These are phyloP conservation scores for Leucosporidium creatinivorum DNA, from an alignment of 768 basidiomycete genomes.

Conservation along the genomic window DNA sequence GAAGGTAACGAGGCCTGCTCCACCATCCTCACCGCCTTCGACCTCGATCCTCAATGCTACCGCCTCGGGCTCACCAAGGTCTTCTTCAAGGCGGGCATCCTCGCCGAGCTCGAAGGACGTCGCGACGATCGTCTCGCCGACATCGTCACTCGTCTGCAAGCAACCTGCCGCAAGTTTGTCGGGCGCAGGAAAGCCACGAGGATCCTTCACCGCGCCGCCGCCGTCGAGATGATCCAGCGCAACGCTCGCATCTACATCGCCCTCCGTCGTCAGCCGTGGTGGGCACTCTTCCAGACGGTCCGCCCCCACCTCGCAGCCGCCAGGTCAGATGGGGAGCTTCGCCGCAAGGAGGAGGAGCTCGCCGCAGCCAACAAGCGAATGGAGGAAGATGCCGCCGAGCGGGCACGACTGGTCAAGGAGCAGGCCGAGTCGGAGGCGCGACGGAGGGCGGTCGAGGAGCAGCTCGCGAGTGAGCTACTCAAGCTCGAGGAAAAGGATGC, in stretches of 20 bases:
- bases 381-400: constrained; percentile 75
- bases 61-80: constrained; percentile 94
- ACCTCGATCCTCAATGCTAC: constrained; percentile 74
- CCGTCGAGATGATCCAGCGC: constrained; percentile 83
- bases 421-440: constrained; percentile 77
- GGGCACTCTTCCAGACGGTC: constrained; percentile 95
- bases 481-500: constrained; percentile 75
- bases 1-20: constrained; percentile 91
- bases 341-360: constrained; percentile 77
- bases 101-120: constrained; percentile 91
- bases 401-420: constrained; percentile 65
- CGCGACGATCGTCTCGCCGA: constrained; percentile 81
- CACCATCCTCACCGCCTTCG: constrained; percentile 79
- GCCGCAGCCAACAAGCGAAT: constrained; percentile 71
- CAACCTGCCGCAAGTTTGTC: constrained; percentile 73
- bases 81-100: constrained; percentile 96
- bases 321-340: constrained; percentile 81
- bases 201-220: constrained; percentile 81
- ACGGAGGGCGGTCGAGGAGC: constrained; percentile 71
- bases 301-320: constrained; percentile 89
- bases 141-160: constrained; percentile 80
- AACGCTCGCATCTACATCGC: constrained; percentile 89
- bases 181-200: constrained; percentile 88
- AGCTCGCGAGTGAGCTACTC: constrained; percentile 71
- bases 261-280: constrained; percentile 96